Evolutionary conservation across 2,329 filamentous ascomycete genomes (phyloP), one percentile per base, ranked within the genome.

Genomic region (Mollisiaceae sp.): DNA sequence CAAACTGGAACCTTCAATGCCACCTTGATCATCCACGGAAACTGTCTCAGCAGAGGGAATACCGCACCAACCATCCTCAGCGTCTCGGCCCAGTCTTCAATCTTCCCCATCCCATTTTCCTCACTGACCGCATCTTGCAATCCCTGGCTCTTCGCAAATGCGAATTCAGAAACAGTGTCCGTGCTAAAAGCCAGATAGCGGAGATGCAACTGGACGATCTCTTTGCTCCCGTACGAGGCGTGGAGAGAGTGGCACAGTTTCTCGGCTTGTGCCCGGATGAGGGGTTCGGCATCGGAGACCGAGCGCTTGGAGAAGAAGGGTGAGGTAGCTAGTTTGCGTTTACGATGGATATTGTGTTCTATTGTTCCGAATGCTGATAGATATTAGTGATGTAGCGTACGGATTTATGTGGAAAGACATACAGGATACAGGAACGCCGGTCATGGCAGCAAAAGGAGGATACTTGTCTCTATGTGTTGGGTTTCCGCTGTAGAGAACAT

Each of bases 221-320:
- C 66, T 8, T 62, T 54, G n/a, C 32, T 47, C 9, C 22, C 14
- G 15, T 54, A 56, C 2, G 57, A 65, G 9, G 60, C 59, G 20
- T 60, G n/a, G 2, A 65, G 41, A 12, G 43, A 50, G 22, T 36
- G 54, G 38, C 62, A 67, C 15, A 65, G 38, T 24, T 60, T 67
- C 39, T 67, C 63, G 45, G 65, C 57, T 52, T 65, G 65, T 11
- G 56, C 62, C 35, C 62, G 62, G 18, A 71, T 63, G 14, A 67
- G 27, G 22, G 64, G 60, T 20, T 69, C 64, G 22, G 66, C 62
- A 1, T 64, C 66, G 2, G 57, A 57, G 27, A 69, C 64, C 2
- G 61, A 63, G 27, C 57, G 58, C 45, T 67, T 68, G 24, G 68
- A 69, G 56, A 71, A 70, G 60, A 69, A 67, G 15, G 65, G 65